Percentiles rank a stretch among this genome's conserved stretches.
phyloP scores from a whole-genome alignment of 1,284 basidiomycete genomes.

The Melanopsichium pennsylvanicum region DNA sequence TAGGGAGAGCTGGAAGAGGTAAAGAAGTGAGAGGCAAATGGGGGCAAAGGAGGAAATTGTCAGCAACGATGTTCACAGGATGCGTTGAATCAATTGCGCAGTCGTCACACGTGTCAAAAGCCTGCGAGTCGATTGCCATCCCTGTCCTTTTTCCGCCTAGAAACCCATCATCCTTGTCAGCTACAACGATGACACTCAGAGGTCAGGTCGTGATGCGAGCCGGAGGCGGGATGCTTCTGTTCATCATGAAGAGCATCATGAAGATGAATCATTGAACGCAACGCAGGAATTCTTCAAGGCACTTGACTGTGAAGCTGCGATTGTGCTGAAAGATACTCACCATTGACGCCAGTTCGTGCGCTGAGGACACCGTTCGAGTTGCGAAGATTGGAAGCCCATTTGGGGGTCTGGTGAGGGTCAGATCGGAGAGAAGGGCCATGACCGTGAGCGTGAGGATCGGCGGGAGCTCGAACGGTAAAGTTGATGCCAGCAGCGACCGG shows the following conservation, averaged over 20 bases:
- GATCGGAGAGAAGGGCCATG: conserved; percentile 50
- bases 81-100: background rate
- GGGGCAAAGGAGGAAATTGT: too few relatives aligned
- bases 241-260: too few relatives aligned
- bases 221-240: too few relatives aligned
- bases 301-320: background rate
- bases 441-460: conserved; percentile 52
- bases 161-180: too few relatives aligned
- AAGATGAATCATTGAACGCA: too few relatives aligned
- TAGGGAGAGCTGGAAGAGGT: conserved; percentile 35
- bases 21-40: too few relatives aligned
- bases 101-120: background rate
- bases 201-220: too few relatives aligned
- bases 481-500: conserved; percentile 54
- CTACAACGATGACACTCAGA: too few relatives aligned
- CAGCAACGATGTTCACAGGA: too few relatives aligned
- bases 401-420: conserved; percentile 49
- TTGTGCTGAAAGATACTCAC: conserved; percentile 19
- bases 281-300: too few relatives aligned
- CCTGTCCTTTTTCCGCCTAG: too few relatives aligned
- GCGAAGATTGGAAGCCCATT: conserved; percentile 41
- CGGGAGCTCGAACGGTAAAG: conserved; percentile 55
- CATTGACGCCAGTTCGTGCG: conserved; percentile 47
- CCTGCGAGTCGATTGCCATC: background rate
- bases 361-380: conserved; percentile 49